Percentiles rank a stretch among this genome's conserved stretches.
Evolutionary conservation across 306 rosid species (phyloP).

Genomic region (Mimosa bimucronata): DNA sequence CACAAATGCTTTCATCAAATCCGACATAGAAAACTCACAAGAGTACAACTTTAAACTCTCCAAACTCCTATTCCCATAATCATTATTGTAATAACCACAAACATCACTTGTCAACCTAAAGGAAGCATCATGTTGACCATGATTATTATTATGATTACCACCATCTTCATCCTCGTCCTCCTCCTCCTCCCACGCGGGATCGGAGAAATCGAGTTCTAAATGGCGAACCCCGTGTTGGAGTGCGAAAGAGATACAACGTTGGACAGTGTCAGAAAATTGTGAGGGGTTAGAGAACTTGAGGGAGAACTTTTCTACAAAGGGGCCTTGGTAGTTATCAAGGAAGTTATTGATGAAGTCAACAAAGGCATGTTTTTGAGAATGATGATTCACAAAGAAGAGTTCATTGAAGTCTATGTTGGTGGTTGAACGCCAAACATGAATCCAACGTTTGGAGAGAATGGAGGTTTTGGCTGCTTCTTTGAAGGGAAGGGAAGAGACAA

Average conservation of each 20-base stretch:
- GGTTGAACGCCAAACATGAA: constrained; percentile 7
- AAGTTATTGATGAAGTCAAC: background rate
- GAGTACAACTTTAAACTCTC: constrained; percentile 31
- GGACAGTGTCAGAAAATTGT: background rate
- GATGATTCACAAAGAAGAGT: constrained; percentile 15
- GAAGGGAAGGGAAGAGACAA: constrained; percentile 36
- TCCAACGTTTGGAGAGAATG: constrained; percentile 31
- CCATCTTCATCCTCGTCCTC: background rate
- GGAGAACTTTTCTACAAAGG: background rate
- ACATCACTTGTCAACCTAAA: background rate
- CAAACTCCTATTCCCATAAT: background rate
- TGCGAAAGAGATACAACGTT: constrained; percentile 4
- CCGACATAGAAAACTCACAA: background rate
- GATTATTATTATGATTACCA: background rate
- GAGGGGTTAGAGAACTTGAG: background rate
- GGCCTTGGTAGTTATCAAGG: background rate
- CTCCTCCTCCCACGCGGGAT: background rate
- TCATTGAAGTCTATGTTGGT: constrained; percentile 28
- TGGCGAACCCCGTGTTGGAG: background rate
- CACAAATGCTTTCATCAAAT: background rate
- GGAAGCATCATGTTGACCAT: background rate
- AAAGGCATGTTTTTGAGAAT: background rate
- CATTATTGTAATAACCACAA: background rate
- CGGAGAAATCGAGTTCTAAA: constrained; percentile 34
- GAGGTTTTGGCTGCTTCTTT: constrained; percentile 36